Conservation (phyloP, 2,329 filamentous ascomycete genomes). For the Sphaerulina musiva region DNA sequence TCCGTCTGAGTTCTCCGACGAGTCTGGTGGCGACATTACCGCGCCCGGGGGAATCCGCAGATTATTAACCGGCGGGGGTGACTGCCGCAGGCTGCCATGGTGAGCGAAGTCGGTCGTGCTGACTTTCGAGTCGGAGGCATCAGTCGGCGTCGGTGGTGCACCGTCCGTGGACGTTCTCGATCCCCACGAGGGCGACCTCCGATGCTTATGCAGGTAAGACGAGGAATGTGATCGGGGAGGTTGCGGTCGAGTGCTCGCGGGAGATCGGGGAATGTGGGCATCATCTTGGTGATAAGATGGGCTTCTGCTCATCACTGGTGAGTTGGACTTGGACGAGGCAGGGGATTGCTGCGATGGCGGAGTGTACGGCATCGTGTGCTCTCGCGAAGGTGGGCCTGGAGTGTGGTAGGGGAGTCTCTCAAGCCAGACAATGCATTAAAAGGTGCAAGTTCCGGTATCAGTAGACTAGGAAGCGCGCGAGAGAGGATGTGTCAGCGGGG, state of each 20-base stretch:
- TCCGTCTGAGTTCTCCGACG: conserved; percentile 71
- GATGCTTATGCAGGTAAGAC: conserved; percentile 56
- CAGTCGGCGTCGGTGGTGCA: conserved; percentile 29
- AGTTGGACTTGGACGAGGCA: conserved; percentile 49
- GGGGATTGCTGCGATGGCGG: conserved; percentile 63
- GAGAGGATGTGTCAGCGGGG: conserved; percentile 13
- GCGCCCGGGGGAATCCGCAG: conserved; percentile 73
- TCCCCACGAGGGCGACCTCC: conserved; percentile 50
- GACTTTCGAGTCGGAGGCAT: conserved; percentile 16
- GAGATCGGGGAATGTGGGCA: conserved; percentile 29
- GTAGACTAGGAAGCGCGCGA: conserved; percentile 7
- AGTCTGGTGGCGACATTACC: conserved; percentile 87
- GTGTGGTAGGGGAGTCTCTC: conserved; percentile 31
- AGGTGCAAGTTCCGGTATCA: conserved; percentile 23
- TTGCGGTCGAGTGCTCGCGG: conserved; percentile 38
- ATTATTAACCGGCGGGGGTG: conserved; percentile 73
- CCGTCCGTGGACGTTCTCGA: conserved; percentile 15
- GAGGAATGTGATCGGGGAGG: conserved; percentile 54
- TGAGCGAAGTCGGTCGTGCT: conserved; percentile 31
- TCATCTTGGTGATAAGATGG: conserved; percentile 45
- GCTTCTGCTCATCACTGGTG: conserved; percentile 45
- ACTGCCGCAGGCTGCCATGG: conserved; percentile 66
- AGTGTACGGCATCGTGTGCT: conserved; percentile 70
- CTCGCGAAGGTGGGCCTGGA: conserved; percentile 18
- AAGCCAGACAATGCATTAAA: conserved; percentile 40